Evolutionary conservation across 495 filamentous ascomycete species (phyloP).

Genomic region (Penicillium canescens): DNA sequence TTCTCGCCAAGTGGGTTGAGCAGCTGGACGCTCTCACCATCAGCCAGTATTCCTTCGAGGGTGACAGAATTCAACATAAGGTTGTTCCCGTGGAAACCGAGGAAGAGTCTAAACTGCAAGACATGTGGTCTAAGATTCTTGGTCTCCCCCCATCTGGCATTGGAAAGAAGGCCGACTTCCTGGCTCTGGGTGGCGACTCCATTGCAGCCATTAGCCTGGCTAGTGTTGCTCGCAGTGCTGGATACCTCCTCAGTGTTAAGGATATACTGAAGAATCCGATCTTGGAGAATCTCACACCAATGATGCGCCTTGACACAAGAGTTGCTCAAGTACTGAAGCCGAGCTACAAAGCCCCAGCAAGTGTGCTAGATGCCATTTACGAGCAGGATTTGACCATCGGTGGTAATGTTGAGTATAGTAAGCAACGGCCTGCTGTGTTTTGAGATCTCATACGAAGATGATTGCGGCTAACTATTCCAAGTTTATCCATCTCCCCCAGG

Average conservation of each 20-base stretch:
- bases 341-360: constrained; percentile 3
- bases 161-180: constrained; percentile 16
- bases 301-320: constrained; percentile 2
- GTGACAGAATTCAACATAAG: not conserved
- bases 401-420: not conserved
- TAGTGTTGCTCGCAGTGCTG: constrained; percentile 8
- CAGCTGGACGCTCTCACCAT: not conserved
- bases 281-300: constrained; percentile 7
- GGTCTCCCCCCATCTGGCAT: constrained; percentile 1
- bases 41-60: not conserved
- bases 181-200: constrained; percentile 29
- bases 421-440: not conserved
- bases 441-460: not conserved
- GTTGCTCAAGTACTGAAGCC: constrained; percentile 1
- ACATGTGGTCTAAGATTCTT: constrained; percentile 17
- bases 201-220: constrained; percentile 28
- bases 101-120: constrained; percentile 20
- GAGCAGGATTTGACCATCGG: not conserved
- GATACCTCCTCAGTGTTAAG: constrained; percentile 9
- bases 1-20: constrained; percentile 11
- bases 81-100: not conserved
- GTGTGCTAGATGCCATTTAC: not conserved
- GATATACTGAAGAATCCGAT: constrained; percentile 10
- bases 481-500: constrained; percentile 21
- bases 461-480: constrained; percentile 5